A percentile compares a stretch with the other conserved stretches of the same genome.
These are phyloP conservation scores for Chrysosporium keratinophilum DNA, from an alignment of 2,329 filamentous ascomycete species.

Conservation along the genomic window DNA sequence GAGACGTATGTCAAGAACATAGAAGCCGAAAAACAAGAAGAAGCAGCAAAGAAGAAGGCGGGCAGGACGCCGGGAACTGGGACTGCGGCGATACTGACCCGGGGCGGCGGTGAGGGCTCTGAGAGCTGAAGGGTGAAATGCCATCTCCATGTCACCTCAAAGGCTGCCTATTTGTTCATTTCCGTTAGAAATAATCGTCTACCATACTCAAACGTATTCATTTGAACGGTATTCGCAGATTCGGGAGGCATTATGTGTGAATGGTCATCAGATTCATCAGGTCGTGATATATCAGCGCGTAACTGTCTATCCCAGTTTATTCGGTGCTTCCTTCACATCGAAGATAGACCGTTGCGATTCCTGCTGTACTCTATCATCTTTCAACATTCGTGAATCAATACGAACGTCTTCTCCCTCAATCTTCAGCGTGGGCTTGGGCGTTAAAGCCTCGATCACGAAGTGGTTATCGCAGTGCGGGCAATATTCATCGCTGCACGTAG, in stretches of 20 bases:
- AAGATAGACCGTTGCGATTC: constrained; percentile 58
- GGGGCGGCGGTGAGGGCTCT: constrained; percentile 38
- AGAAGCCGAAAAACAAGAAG: constrained; percentile 98
- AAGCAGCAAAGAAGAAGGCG: constrained; percentile 93
- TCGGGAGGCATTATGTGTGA: no score
- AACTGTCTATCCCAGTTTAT: constrained; percentile 57
- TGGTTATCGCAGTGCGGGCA: constrained; percentile 99
- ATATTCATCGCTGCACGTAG: constrained; percentile 68
- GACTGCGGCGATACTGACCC: constrained; percentile 61
- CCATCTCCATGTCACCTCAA: neutral
- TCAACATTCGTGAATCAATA: constrained; percentile 78
- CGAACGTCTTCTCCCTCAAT: constrained; percentile 87
- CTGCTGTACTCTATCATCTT: constrained; percentile 66
- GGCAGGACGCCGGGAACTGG: constrained; percentile 41
- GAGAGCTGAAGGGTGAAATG: constrained; percentile 17
- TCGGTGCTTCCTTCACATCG: constrained; percentile 61
- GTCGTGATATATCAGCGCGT: neutral
- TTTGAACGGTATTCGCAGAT: neutral
- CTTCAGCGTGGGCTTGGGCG: constrained; percentile 69
- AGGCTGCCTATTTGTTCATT: neutral
- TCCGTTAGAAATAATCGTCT: constrained; percentile 2
- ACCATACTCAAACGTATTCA: constrained; percentile 1
- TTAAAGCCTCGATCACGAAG: constrained; percentile 81
- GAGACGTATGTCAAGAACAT: constrained; percentile 97
- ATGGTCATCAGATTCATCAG: neutral